Percentiles rank a stretch among this genome's conserved stretches.
These are phyloP conservation scores for Candida vartiovaarae DNA, from an alignment of 805 yeast genomes.

Conservation along the genomic window DNA sequence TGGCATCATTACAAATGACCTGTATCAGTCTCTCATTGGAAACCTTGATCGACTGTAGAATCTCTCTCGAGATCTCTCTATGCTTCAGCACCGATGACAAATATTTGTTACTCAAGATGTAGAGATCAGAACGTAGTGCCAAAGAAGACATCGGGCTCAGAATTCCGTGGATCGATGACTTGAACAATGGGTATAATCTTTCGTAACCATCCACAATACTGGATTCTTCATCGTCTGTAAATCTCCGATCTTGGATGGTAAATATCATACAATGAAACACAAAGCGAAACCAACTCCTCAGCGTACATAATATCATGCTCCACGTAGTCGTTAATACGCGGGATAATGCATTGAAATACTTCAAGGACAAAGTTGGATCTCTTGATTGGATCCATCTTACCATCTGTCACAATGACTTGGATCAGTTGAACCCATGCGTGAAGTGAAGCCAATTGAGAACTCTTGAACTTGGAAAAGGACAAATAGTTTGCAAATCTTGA, in stretches of 20 bases:
- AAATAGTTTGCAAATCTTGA: constrained; percentile 37
- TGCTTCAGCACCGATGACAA: constrained; percentile 43
- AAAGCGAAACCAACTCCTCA: constrained; percentile 68
- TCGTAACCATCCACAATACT: constrained; percentile 37
- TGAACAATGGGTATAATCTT: constrained; percentile 62
- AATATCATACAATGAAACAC: constrained; percentile 61
- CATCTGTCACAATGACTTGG: constrained; percentile 64
- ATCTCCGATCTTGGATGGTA: constrained; percentile 44
- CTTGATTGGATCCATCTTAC: constrained; percentile 35
- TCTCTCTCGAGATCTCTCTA: constrained; percentile 36
- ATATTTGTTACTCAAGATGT: constrained; percentile 63
- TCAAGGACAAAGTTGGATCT: constrained; percentile 64
- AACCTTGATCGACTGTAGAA: constrained; percentile 45
- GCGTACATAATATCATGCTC: constrained; percentile 60
- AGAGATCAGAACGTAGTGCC: constrained; percentile 68
- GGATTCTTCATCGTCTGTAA: constrained; percentile 25
- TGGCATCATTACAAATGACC: constrained; percentile 68
- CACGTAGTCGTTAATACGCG: constrained; percentile 69
- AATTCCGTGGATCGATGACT: constrained; percentile 68
- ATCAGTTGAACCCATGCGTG: constrained; percentile 82
- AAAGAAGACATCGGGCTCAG: constrained; percentile 62
- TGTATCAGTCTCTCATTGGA: constrained; percentile 60
- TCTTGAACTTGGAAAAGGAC: constrained; percentile 39
- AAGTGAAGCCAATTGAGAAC: constrained; percentile 52
- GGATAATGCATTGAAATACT: constrained; percentile 67